Conservation (phyloP, 257 asterid genomes). For the Capsicum pubescens region DNA sequence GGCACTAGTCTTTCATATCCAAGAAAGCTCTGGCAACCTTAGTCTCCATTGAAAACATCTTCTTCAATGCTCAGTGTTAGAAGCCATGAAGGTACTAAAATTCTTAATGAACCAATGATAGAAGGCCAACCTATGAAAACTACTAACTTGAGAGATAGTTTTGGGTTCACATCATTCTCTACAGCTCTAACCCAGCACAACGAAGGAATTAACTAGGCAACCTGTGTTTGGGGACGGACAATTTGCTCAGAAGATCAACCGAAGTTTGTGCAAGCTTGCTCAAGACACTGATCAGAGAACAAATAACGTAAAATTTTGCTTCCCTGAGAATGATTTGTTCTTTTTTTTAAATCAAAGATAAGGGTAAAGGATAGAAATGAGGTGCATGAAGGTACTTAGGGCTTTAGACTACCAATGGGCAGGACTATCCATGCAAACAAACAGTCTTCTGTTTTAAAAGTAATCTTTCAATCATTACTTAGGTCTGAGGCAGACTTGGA, state of each 20-base stretch:
- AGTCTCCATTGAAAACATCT: not conserved
- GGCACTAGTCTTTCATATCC: not conserved
- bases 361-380: not conserved
- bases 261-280: not conserved
- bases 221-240: not conserved
- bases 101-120: conserved; percentile 10
- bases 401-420: not conserved
- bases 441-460: not conserved
- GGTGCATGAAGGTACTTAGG: not conserved
- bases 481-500: not conserved
- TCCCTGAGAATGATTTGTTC: not conserved
- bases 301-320: not conserved
- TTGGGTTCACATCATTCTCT: not conserved
- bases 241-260: not conserved
- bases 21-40: not conserved
- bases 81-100: conserved; percentile 3
- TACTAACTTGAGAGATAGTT: not conserved
- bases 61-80: not conserved
- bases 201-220: not conserved
- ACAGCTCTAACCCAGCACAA: not conserved
- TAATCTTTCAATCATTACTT: not conserved
- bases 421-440: not conserved
- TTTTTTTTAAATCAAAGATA: not conserved
- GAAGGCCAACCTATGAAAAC: not conserved
- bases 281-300: not conserved